A percentile compares a stretch with the other conserved stretches of the same genome.
Evolutionary conservation across 2,329 filamentous ascomycete genomes (phyloP).

Genomic region (Raffaelea deltoideospora): DNA sequence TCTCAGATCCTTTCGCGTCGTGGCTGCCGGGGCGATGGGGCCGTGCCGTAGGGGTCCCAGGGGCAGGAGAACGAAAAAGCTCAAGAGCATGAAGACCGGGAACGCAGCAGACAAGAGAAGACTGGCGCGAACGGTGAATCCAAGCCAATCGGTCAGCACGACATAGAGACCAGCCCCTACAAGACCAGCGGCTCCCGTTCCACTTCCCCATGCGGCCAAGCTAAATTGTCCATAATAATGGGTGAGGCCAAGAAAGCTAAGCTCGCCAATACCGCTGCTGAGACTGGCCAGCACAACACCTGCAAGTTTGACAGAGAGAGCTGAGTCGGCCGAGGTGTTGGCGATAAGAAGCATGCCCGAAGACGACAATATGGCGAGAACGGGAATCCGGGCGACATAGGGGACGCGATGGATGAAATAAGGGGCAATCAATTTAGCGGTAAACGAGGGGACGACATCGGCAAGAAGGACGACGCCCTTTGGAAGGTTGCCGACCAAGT

Average conservation of each 20-base stretch:
- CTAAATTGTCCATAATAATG: constrained; percentile 85
- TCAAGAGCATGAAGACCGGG: constrained; percentile 67
- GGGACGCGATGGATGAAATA: constrained; percentile 87
- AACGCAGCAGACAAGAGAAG: constrained; percentile 65
- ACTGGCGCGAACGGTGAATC: constrained; percentile 57
- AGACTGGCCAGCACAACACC: constrained; percentile 78
- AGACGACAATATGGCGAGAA: constrained; percentile 63
- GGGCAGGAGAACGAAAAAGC: constrained; percentile 75
- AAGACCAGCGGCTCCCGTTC: constrained; percentile 78
- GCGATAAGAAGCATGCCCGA: constrained; percentile 81
- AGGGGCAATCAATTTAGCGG: constrained; percentile 74
- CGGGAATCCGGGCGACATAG: constrained; percentile 58
- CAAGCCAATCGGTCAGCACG: constrained; percentile 64
- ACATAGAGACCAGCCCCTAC: constrained; percentile 82
- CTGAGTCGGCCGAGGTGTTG: constrained; percentile 50
- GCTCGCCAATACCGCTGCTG: constrained; percentile 72
- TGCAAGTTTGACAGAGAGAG: constrained; percentile 60
- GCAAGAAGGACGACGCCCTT: constrained; percentile 88
- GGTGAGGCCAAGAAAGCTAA: constrained; percentile 80
- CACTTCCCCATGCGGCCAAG: constrained; percentile 81
- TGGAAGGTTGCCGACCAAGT: constrained; percentile 77
- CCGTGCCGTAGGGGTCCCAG: constrained; percentile 43
- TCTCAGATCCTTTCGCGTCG: constrained; percentile 4
- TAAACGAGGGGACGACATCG: constrained; percentile 80
- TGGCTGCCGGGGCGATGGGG: background rate